Percentiles rank a stretch among this genome's conserved stretches.
phyloP scores from a whole-genome alignment of 2,329 filamentous ascomycete genomes.

The Trichophyton equinum region DNA sequence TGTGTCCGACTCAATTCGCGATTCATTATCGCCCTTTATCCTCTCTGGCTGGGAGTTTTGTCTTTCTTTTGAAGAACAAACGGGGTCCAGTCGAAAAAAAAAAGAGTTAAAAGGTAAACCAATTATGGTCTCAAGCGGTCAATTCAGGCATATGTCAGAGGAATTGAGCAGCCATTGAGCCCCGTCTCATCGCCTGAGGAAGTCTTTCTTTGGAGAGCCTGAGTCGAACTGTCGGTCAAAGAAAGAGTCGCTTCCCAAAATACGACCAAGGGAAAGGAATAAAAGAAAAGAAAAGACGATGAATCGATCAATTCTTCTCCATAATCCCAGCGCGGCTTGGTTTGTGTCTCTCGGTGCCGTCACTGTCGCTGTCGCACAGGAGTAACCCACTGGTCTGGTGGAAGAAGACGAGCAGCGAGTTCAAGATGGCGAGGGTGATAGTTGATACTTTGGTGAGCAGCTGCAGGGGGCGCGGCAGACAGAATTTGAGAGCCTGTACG shows the following conservation, averaged over 20 bases:
- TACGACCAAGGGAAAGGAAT: no score
- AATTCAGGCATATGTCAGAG: background rate
- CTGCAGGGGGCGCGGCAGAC: background rate
- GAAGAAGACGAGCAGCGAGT: background rate
- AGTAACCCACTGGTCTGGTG: background rate
- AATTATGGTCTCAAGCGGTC: background rate
- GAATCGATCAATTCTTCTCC: background rate
- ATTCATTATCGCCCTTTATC: background rate
- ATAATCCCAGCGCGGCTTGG: background rate
- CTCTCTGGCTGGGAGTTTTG: background rate
- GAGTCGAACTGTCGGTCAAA: background rate
- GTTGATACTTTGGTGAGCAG: background rate
- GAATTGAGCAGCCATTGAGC: slow-evolving; percentile 2
- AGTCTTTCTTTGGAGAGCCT: background rate
- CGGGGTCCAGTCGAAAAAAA: background rate
- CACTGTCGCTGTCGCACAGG: background rate
- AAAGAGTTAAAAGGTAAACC: background rate
- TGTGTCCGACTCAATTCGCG: slow-evolving; percentile 1
- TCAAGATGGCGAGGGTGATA: no score
- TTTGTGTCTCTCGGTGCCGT: background rate
- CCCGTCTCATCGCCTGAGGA: background rate
- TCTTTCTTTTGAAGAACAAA: background rate
- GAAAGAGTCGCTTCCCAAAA: background rate
- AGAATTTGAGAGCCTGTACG: no score
- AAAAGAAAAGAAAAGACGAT: background rate